Base-by-base conservation (phyloP, 768 basidiomycete genomes). In the Lactifluus pinguis region DNA sequence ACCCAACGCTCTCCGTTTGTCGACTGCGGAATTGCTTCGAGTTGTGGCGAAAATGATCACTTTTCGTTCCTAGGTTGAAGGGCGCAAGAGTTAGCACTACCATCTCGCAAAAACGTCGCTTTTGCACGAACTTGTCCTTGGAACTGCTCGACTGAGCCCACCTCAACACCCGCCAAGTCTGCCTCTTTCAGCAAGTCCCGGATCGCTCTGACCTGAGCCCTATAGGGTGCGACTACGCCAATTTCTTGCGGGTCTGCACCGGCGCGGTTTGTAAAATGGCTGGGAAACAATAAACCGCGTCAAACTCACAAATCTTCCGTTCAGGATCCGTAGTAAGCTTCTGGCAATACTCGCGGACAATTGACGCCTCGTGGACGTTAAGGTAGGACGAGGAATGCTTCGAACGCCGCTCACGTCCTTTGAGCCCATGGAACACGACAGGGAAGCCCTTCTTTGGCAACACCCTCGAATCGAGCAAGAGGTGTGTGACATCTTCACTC, bases 121-220 rank as follows among this genome's bases (percentile, higher is more conserved):
- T 25, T 29, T 5, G 6, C 13, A 38, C 70, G 32, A 29, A 76
- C 76, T 68, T 76, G 74, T 21, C 76, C 76, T 56, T 77, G 75
- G 67, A 76, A 76, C 51, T 74, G 72, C 65, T 77, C 76, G 11
- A 76, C 75, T 44, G 69, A 71, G 6, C 72, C 75, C 17, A 76
- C 74, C 36, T 71, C 72, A 45, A 74, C 60, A 4, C 57, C 67
- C 5, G 54, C 60, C 19, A 67, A 13, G 0, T 63, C 42, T 5
- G 25, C 58, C 3, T 19, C 14, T 19, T 60, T 64, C 41, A 77
- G 6, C 2, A 70, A 57, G 13, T 44, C 50, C 21, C 71, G 66
- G 9, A 77, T 73, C 47, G 73, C 72, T 56, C 66, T 66, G 10
- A 66, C 67, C 55, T 77, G 76, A 0, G 74, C 72, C 51, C 70